Base-by-base conservation (phyloP, 169 alveolate genomes). In the Cryptosporidium felis region DNA sequence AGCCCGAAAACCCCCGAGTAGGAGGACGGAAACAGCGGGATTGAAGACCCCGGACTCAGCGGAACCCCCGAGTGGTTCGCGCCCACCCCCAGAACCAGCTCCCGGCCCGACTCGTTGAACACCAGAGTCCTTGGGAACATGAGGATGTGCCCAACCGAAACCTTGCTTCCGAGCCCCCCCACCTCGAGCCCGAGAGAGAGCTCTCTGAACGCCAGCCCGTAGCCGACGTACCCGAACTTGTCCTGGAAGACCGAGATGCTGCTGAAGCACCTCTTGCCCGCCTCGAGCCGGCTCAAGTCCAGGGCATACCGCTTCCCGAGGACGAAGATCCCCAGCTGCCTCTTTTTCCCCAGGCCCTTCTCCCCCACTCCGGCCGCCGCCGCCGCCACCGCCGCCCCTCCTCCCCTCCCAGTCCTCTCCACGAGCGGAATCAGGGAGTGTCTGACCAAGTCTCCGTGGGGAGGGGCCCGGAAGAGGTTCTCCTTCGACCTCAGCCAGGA, bases 401-500 rank as follows among this genome's bases (percentile, higher is more conserved):
- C n/a, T n/a, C n/a, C n/a, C n/a, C n/a, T n/a, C n/a, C n/a, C n/a
- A n/a, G n/a, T n/a, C 47, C 61, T 74, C 28, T 74, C 38, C 5
- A 74, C 61, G 4, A 74, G 6, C 21, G 85, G 85, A 0, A 53
- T 32, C 10, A 36, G 5, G 9, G 44, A 51, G n/a, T 74, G 85
- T 53, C 23, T 26, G n/a, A 74, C 28, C 6, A 56, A 74, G 23
- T 34, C 81, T 9, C 46, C 34, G 36, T 65, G 28, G n/a, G 26
- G 63, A 14, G 12, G 16, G n/a, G n/a, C n/a, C n/a, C n/a, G n/a
- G 21, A 74, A 74, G 14, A 51, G 21, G 46, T 74, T 74, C 38
- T 74, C 51, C 6, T 47, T 28, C 8, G 85, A 74, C 28, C 41
- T 53, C 1, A 53, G 32, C 85, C 85, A 74, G 10, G 32, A 23